Conservation (phyloP, 352 stramenopile species). For the Phytophthora idaei region DNA sequence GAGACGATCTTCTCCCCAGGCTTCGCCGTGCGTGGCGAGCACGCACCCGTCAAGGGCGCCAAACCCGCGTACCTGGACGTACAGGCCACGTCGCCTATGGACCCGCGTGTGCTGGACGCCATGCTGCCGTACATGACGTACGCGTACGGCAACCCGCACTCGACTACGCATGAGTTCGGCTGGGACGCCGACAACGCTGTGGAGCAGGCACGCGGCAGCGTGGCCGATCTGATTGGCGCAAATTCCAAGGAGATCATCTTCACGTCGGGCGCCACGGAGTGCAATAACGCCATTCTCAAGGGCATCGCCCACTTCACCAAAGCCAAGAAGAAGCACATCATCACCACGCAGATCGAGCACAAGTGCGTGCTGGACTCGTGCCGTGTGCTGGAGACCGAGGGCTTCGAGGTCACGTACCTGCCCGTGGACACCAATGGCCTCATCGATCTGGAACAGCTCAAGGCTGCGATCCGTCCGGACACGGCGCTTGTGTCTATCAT, state of each 20-base stretch:
- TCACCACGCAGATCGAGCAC: constrained; percentile 98
- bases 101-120: constrained; percentile 98
- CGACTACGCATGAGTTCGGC: constrained; percentile 97
- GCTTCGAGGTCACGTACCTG: constrained; percentile 99
- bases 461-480: constrained; percentile 93
- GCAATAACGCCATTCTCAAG: constrained; percentile 99
- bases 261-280: constrained; percentile 98
- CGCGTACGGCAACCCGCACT: constrained; percentile 98
- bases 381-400: constrained; percentile 95
- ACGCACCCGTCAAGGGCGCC: constrained; percentile 60
- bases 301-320: constrained; percentile 96
- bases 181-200: constrained; percentile 98
- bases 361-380: constrained; percentile 99
- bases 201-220: constrained; percentile 86
- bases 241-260: constrained; percentile 99
- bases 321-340: constrained; percentile 97
- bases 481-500: constrained; percentile 98
- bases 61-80: constrained; percentile 95
- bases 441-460: constrained; percentile 95
- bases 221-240: constrained; percentile 95
- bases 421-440: constrained; percentile 93
- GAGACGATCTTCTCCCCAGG: constrained; percentile 84
- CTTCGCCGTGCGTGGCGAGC: constrained; percentile 78
- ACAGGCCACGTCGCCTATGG: constrained; percentile 97
- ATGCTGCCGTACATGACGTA: constrained; percentile 99